Conservation (phyloP, 1,139 yeast species). For the Yamadazyma diospyri region DNA sequence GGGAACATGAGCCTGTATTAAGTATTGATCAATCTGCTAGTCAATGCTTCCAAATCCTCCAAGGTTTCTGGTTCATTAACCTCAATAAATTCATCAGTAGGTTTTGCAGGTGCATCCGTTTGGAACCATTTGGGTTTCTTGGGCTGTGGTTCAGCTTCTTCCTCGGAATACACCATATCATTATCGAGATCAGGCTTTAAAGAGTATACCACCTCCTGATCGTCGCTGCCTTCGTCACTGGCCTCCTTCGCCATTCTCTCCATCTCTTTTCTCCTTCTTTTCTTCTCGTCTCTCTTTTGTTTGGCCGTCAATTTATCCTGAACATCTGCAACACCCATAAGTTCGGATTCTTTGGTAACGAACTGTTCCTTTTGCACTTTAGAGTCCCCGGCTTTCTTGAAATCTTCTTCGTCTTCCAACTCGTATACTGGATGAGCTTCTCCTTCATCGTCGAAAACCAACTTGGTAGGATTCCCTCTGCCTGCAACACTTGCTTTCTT, state of each 20-base stretch:
- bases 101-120: conserved; percentile 19
- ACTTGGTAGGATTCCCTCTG: conserved; percentile 70
- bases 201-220: conserved; percentile 22
- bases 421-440: conserved; percentile 87
- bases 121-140: conserved; percentile 67
- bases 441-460: conserved; percentile 93
- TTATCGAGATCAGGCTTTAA: conserved; percentile 40
- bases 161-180: conserved; percentile 41
- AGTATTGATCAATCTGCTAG: conserved; percentile 58
- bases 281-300: conserved; percentile 82
- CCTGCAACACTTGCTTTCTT: conserved; percentile 71
- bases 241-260: conserved; percentile 54
- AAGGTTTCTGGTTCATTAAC: conserved; percentile 84
- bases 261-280: conserved; percentile 79
- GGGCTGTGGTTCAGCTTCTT: conserved; percentile 35
- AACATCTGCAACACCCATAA: conserved; percentile 68
- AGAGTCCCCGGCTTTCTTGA: conserved; percentile 74
- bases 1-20: no score
- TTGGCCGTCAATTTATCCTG: conserved; percentile 81
- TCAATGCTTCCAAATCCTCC: conserved; percentile 90
- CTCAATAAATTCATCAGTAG: conserved; percentile 53
- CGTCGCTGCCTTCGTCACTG: conserved; percentile 29
- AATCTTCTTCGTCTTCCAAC: conserved; percentile 85
- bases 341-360: conserved; percentile 59
- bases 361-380: conserved; percentile 63